A percentile compares a stretch with the other conserved stretches of the same genome.
phyloP scores from a whole-genome alignment of 306 rosid genomes.

The Casuarina cunninghamiana region DNA sequence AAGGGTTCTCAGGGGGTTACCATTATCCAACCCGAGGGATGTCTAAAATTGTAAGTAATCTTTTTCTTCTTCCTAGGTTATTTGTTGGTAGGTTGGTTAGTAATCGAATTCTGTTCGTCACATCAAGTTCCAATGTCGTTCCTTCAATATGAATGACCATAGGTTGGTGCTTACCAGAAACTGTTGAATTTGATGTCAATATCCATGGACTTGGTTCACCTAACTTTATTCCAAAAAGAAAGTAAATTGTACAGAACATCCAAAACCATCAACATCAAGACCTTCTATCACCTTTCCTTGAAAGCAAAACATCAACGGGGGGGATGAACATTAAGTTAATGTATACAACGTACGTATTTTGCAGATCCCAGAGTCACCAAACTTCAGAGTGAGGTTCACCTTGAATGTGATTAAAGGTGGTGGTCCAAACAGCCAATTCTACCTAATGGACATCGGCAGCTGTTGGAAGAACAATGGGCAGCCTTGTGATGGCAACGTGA shows the following conservation, averaged over 20 bases:
- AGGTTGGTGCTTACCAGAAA: not conserved
- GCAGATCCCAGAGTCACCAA: slow-evolving; percentile 72
- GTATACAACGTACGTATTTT: not conserved
- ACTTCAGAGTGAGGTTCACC: slow-evolving; percentile 51
- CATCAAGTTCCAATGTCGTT: not conserved
- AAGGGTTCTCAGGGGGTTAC: slow-evolving; percentile 56
- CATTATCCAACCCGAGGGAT: slow-evolving; percentile 57
- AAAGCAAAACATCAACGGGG: not conserved
- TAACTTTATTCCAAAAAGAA: not conserved
- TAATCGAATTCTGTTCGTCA: not conserved
- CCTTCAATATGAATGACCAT: not conserved
- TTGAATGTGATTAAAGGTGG: slow-evolving; percentile 48
- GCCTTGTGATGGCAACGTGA: slow-evolving; percentile 67
- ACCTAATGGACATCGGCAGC: slow-evolving; percentile 74
- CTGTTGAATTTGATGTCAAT: not conserved
- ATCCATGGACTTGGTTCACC: not conserved
- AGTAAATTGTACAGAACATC: not conserved
- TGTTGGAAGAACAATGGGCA: slow-evolving; percentile 82
- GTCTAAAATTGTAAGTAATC: slow-evolving; percentile 55
- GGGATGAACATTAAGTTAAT: not conserved
- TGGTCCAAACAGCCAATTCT: slow-evolving; percentile 62
- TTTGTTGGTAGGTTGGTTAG: not conserved
- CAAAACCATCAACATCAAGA: not conserved
- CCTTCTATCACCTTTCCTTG: not conserved
- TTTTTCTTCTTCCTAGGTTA: not conserved